phyloP scores from a whole-genome alignment of 2,329 filamentous ascomycete genomes.

The Microcera coccophila region DNA sequence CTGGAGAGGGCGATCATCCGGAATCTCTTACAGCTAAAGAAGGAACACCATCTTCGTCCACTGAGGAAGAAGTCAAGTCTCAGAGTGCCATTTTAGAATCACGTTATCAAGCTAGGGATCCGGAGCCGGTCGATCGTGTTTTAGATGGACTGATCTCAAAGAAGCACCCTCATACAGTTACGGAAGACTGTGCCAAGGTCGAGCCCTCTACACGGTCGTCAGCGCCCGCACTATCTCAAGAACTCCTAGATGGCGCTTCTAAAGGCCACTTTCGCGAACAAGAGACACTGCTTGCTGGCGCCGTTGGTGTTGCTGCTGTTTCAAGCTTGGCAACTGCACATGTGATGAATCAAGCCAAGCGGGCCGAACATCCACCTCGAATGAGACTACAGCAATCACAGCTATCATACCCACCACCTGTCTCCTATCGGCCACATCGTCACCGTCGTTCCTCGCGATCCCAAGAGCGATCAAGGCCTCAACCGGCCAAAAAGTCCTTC shows the following conservation, averaged over 20 bases:
- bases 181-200: too few relatives aligned
- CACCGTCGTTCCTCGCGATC: neutral
- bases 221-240: too few relatives aligned
- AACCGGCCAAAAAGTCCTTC: neutral
- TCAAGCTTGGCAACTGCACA: conserved; percentile 1
- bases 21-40: too few relatives aligned
- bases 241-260: too few relatives aligned
- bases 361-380: conserved; percentile 9
- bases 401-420: neutral
- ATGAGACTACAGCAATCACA: conserved; percentile 11
- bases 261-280: too few relatives aligned
- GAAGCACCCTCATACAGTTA: too few relatives aligned
- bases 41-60: neutral
- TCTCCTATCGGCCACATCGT: neutral
- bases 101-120: neutral
- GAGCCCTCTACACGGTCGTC: too few relatives aligned
- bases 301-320: neutral
- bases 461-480: neutral
- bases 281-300: neutral
- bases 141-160: too few relatives aligned
- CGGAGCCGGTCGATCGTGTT: neutral
- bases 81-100: neutral
- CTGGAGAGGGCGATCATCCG: too few relatives aligned
- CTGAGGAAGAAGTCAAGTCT: neutral
- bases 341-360: conserved; percentile 10